phyloP scores from a whole-genome alignment of 2,329 filamentous ascomycete genomes.

The Albifimbria verrucaria region DNA sequence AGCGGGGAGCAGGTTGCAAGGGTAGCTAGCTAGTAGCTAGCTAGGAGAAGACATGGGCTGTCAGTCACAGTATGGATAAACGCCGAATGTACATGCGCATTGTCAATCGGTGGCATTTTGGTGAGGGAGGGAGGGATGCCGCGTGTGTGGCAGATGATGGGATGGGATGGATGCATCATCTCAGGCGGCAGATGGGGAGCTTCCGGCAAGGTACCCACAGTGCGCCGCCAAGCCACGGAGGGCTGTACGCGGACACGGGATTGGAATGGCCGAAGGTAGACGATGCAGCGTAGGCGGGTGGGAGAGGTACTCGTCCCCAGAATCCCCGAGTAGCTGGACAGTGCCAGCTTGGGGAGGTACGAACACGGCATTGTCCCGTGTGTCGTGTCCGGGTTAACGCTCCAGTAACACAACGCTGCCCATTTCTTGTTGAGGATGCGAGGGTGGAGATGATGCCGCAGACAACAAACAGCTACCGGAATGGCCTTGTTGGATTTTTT shows the following conservation, averaged over 20 bases:
- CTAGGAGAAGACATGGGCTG: neutral
- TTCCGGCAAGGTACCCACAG: neutral
- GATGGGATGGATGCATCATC: neutral
- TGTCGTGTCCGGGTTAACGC: too few relatives aligned
- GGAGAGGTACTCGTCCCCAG: too few relatives aligned
- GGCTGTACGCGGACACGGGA: neutral
- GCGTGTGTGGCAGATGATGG: neutral
- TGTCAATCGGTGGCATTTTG: too few relatives aligned
- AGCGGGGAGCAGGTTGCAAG: neutral
- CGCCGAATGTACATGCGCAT: slow-evolving; percentile 1
- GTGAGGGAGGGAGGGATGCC: neutral
- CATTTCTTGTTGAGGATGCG: too few relatives aligned
- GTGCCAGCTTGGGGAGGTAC: too few relatives aligned
- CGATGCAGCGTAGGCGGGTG: neutral
- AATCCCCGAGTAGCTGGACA: too few relatives aligned
- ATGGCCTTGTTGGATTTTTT: too few relatives aligned
- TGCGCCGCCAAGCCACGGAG: neutral
- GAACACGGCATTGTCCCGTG: too few relatives aligned
- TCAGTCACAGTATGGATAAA: neutral
- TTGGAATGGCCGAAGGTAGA: neutral
- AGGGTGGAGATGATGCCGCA: too few relatives aligned
- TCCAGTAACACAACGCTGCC: too few relatives aligned
- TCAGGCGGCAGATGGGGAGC: neutral
- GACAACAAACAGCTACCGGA: too few relatives aligned
- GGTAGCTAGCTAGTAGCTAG: neutral